These are phyloP conservation scores for Pseudogymnoascus sp. DNA, from an alignment of 2,329 filamentous ascomycete species.

Conservation along the genomic window DNA sequence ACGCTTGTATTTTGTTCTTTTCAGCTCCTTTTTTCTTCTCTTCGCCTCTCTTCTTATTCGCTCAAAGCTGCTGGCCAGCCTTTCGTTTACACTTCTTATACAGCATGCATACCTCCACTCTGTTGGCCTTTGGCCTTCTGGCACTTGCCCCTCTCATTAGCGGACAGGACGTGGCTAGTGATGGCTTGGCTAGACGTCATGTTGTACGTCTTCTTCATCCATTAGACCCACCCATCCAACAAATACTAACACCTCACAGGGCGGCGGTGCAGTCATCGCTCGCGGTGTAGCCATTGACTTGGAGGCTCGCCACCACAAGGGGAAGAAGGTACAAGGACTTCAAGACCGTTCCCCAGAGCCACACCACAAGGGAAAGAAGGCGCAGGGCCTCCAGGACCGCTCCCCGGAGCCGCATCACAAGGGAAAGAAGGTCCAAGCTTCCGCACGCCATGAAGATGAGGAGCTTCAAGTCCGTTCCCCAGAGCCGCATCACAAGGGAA, in stretches of 20 bases:
- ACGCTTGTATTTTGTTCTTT: slow-evolving; percentile 12
- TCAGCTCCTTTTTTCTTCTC: slow-evolving; percentile 7
- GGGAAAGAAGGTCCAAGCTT: neutral
- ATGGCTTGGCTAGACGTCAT: slow-evolving; percentile 15
- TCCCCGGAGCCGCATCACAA: neutral
- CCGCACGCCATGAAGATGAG: too few species aligned
- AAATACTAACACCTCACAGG: slow-evolving; percentile 12
- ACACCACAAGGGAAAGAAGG: neutral
- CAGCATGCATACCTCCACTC: slow-evolving; percentile 21
- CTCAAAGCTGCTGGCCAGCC: slow-evolving; percentile 23
- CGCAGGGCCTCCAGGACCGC: neutral
- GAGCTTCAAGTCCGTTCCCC: slow-evolving; percentile 7
- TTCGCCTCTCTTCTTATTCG: slow-evolving; percentile 17
- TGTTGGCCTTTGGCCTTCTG: slow-evolving; percentile 22
- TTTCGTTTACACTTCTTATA: slow-evolving; percentile 20
- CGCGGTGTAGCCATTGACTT: slow-evolving; percentile 2
- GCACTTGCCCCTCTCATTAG: slow-evolving; percentile 20
- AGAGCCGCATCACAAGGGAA: slow-evolving; percentile 1
- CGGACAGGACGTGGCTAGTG: slow-evolving; percentile 11
- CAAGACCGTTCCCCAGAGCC: neutral
- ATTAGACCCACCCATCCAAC: neutral
- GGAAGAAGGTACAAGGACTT: slow-evolving; percentile 9
- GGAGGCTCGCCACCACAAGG: slow-evolving; percentile 14
- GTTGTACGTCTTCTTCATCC: slow-evolving; percentile 9
- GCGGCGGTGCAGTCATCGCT: neutral